These are phyloP conservation scores for Podospora pseudoanserina DNA, from an alignment of 495 filamentous ascomycete species.

Conservation along the genomic window DNA sequence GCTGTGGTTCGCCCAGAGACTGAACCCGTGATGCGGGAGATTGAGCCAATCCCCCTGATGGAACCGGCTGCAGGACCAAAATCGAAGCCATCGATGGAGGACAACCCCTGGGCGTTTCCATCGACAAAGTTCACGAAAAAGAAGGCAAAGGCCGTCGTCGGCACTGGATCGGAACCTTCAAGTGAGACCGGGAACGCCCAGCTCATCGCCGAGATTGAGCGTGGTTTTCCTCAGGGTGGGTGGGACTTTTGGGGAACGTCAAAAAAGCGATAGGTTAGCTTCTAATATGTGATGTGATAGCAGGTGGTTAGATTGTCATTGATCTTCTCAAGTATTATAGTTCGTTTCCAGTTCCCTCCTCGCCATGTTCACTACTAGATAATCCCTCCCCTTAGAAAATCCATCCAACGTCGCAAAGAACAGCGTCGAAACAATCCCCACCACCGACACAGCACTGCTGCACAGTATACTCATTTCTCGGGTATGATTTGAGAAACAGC, in stretches of 20 bases:
- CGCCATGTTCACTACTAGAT: neutral
- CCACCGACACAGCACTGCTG: constrained; percentile 46
- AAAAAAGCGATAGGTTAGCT: neutral
- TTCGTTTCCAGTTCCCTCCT: neutral
- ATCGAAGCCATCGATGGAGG: neutral
- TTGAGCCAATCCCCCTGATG: neutral
- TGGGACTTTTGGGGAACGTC: constrained; percentile 13
- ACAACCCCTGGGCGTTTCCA: neutral
- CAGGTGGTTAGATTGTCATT: neutral
- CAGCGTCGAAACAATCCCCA: constrained; percentile 52
- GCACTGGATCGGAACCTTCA: neutral
- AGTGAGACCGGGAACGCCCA: neutral
- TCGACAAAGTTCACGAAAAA: neutral
- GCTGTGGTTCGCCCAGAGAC: neutral
- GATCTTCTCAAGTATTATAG: neutral
- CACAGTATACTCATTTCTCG: constrained; percentile 38
- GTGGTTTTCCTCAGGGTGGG: neutral
- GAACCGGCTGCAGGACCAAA: neutral
- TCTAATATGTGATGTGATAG: neutral
- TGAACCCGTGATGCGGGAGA: neutral
- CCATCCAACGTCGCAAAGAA: constrained; percentile 55
- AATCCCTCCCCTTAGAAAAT: constrained; percentile 40
- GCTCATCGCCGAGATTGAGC: neutral
- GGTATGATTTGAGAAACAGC: constrained; percentile 40
- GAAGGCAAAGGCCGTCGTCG: neutral